Conservation (phyloP, 2,329 filamentous ascomycete species). For the Didymella glomerata region DNA sequence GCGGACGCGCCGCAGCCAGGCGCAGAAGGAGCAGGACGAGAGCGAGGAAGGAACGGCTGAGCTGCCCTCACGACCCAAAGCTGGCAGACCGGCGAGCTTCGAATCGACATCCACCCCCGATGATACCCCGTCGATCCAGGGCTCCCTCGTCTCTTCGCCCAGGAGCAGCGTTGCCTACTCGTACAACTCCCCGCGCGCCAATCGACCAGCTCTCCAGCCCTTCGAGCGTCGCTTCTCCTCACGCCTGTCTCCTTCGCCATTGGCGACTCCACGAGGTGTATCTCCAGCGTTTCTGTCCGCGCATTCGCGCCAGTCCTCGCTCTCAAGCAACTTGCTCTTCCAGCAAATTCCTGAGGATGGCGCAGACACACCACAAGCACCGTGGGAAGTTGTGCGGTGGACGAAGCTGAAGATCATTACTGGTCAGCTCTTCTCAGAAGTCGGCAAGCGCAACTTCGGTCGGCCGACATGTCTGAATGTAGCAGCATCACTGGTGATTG, state of each 20-base stretch:
- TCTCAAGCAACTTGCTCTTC: constrained; percentile 72
- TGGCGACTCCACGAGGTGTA: constrained; percentile 68
- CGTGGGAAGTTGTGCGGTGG: constrained; percentile 98
- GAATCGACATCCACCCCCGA: constrained; percentile 79
- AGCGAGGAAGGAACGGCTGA: constrained; percentile 13
- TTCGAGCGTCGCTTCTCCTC: constrained; percentile 96
- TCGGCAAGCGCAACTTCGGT: constrained; percentile 91
- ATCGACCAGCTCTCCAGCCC: constrained; percentile 84
- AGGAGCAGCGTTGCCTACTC: constrained; percentile 77
- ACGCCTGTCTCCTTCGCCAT: constrained; percentile 72
- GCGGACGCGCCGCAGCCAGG: constrained; percentile 34
- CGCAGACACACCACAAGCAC: constrained; percentile 74
- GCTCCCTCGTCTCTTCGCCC: constrained; percentile 67
- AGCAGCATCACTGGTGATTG: constrained; percentile 86
- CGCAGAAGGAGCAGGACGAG: constrained; percentile 25
- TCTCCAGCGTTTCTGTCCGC: constrained; percentile 80
- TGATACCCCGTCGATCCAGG: constrained; percentile 81
- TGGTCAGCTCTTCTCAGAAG: constrained; percentile 88
- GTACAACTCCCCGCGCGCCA: constrained; percentile 72
- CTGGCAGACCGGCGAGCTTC: constrained; percentile 65
- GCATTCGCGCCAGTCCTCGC: constrained; percentile 82
- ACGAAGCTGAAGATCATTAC: constrained; percentile 91
- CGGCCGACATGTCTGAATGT: constrained; percentile 88
- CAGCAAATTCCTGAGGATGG: constrained; percentile 63
- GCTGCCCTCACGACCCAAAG: constrained; percentile 24